phyloP scores from a whole-genome alignment of 2,329 filamentous ascomycete genomes.

The Torrubiella hemipterigena region DNA sequence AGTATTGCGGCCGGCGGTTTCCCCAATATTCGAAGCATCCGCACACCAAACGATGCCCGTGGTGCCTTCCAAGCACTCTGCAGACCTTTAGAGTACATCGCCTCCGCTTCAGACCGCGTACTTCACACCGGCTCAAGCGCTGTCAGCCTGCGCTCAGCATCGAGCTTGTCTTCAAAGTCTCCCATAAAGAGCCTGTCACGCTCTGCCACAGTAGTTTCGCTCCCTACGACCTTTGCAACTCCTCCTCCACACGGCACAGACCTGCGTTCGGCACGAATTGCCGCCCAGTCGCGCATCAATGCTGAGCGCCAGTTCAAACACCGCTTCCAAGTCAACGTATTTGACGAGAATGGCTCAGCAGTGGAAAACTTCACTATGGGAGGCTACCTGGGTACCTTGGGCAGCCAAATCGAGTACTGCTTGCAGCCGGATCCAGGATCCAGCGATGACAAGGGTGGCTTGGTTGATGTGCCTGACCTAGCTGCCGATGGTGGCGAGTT shows the following conservation, averaged over 20 bases:
- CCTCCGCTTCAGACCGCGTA: conserved; percentile 35
- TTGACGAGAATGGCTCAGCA: conserved; percentile 37
- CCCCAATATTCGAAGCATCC: conserved; percentile 45
- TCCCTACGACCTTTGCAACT: conserved; percentile 11
- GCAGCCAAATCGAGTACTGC: conserved; percentile 47
- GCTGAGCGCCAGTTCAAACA: conserved; percentile 40
- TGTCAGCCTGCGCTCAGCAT: conserved; percentile 4
- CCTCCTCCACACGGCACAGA: conserved; percentile 25
- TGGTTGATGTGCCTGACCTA: conserved; percentile 40
- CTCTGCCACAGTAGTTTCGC: conserved; percentile 22
- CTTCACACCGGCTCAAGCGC: conserved; percentile 2
- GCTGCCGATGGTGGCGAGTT: conserved; percentile 35
- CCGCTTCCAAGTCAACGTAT: conserved; percentile 46
- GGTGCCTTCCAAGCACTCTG: conserved; percentile 60
- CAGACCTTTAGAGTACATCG: conserved; percentile 43
- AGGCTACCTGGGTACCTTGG: conserved; percentile 48
- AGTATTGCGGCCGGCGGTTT: conserved; percentile 52
- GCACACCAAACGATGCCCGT: conserved; percentile 57
- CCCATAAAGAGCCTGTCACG: conserved; percentile 18
- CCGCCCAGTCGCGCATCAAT: conserved; percentile 55
- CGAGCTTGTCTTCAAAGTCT: conserved; percentile 8
- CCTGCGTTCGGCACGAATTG: conserved; percentile 40
- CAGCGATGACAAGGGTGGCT: conserved; percentile 42
- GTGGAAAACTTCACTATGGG: conserved; percentile 43
- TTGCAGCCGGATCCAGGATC: conserved; percentile 45